A percentile compares a stretch with the other conserved stretches of the same genome.
phyloP scores from a whole-genome alignment of 345 rosid genomes.

The Syzygium oleosum region DNA sequence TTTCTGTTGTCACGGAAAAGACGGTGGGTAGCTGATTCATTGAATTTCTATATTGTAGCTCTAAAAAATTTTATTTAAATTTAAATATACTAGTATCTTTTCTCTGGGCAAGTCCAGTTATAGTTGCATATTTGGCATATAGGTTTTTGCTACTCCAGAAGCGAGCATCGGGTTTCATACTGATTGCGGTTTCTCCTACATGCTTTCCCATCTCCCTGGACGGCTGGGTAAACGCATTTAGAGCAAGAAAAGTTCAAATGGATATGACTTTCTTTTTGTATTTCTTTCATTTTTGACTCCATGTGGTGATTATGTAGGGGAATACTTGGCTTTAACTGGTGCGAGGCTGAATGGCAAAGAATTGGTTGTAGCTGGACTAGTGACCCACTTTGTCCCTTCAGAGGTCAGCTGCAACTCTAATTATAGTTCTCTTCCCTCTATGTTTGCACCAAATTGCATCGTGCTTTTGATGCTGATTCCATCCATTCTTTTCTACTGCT shows the following conservation, averaged over 20 bases:
- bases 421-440: not conserved
- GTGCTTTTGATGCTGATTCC: not conserved
- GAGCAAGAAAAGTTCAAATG: not conserved
- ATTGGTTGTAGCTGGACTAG: conserved; percentile 65
- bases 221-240: conserved; percentile 49
- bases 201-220: conserved; percentile 80
- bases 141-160: conserved; percentile 95
- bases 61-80: not conserved
- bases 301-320: conserved; percentile 40
- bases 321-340: conserved; percentile 83
- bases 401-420: conserved; percentile 30
- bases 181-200: conserved; percentile 86
- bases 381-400: conserved; percentile 86
- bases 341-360: conserved; percentile 82
- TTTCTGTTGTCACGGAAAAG: conserved; percentile 88
- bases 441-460: not conserved
- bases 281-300: not conserved
- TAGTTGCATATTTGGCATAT: not conserved
- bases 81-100: not conserved
- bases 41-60: not conserved
- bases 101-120: not conserved
- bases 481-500: not conserved
- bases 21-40: conserved; percentile 38
- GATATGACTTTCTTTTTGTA: not conserved
- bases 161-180: conserved; percentile 92